A percentile compares a stretch with the other conserved stretches of the same genome.
These are phyloP conservation scores for Truncatella angustata DNA, from an alignment of 2,329 filamentous ascomycete species.

Conservation along the genomic window DNA sequence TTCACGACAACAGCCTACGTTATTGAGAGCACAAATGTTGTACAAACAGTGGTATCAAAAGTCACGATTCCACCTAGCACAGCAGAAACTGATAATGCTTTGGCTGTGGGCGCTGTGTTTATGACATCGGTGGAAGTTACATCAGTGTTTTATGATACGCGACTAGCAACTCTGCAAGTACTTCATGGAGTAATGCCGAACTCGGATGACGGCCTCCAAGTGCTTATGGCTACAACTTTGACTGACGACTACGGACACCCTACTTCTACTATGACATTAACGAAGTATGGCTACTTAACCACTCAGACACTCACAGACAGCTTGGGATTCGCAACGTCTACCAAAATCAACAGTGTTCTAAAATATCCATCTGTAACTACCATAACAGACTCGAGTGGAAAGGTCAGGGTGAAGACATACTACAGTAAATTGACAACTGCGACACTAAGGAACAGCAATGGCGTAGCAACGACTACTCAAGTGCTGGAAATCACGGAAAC, in stretches of 20 bases:
- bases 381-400: not conserved
- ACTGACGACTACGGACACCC: not conserved
- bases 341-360: not conserved
- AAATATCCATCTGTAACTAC: not conserved
- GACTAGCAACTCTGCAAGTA: not conserved
- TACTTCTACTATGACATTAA: not conserved
- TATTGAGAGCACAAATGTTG: not conserved
- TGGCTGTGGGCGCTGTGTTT: not conserved
- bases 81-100: not conserved
- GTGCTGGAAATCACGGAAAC: constrained; percentile 1
- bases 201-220: not conserved
- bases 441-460: not conserved
- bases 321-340: not conserved
- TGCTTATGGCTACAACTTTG: not conserved
- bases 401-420: not conserved
- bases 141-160: not conserved
- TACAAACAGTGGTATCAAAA: not conserved
- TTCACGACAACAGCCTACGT: not conserved
- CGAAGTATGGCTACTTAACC: not conserved
- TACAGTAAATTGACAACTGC: not conserved
- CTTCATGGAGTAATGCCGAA: not conserved
- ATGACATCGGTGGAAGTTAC: not conserved
- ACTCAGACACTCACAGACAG: not conserved
- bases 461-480: not conserved
- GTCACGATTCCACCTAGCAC: not conserved